Conservation (phyloP, 495 filamentous ascomycete genomes). For the Staphylotrichum tortipilum region DNA sequence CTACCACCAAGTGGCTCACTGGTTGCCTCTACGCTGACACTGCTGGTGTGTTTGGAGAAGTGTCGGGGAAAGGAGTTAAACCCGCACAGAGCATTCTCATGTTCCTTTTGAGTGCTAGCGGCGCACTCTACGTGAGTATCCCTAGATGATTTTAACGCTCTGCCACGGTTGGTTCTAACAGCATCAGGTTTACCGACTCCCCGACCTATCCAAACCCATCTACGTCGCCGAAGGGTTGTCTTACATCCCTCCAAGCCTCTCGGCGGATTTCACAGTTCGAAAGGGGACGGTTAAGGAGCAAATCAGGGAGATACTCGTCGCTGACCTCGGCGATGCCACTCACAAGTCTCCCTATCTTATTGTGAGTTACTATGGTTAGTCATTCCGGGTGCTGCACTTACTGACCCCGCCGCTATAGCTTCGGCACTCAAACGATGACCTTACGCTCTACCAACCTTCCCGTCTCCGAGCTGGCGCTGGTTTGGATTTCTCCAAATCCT, state of each 20-base stretch:
- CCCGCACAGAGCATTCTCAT: conserved; percentile 47
- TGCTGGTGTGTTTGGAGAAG: conserved; percentile 44
- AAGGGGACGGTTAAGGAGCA: conserved; percentile 61
- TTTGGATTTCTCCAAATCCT: conserved; percentile 31
- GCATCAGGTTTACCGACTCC: conserved; percentile 52
- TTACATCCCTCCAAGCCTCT: conserved; percentile 69
- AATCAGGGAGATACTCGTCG: conserved; percentile 67
- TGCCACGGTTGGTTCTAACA: background rate
- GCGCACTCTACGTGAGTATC: conserved; percentile 61
- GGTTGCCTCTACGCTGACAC: conserved; percentile 71
- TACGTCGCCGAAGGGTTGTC: conserved; percentile 63
- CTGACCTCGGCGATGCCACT: conserved; percentile 71
- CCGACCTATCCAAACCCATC: conserved; percentile 50
- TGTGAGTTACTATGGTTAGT: too few species aligned
- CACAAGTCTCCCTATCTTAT: conserved; percentile 69
- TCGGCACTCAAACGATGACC: conserved; percentile 68
- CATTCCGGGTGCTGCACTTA: too few species aligned
- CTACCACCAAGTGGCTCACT: conserved; percentile 62
- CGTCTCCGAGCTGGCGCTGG: conserved; percentile 28
- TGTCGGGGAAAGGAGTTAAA: conserved; percentile 35
- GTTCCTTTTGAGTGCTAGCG: conserved; percentile 63
- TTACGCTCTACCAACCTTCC: conserved; percentile 82
- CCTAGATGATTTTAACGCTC: background rate
- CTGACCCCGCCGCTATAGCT: too few species aligned
- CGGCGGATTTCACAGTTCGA: conserved; percentile 56